A percentile compares a stretch with the other conserved stretches of the same genome.
Conservation (phyloP, 2,329 filamentous ascomycete species). For the Fusarium mangiferae region DNA sequence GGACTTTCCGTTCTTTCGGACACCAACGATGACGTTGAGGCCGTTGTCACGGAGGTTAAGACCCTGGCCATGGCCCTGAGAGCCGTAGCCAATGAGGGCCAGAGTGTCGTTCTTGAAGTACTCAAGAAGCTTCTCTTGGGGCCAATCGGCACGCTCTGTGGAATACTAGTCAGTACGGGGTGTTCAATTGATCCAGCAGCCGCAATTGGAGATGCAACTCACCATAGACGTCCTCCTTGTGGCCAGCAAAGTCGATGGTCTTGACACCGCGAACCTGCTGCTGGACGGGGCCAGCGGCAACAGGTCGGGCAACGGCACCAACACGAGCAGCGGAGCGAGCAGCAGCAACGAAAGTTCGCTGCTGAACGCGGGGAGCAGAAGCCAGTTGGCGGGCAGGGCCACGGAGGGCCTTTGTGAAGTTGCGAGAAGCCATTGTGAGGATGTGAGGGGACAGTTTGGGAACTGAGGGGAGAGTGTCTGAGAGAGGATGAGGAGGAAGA, state of each 20-base stretch:
- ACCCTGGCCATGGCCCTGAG: slow-evolving; percentile 98
- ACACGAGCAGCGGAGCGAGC: slow-evolving; percentile 66
- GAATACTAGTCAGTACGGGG: slow-evolving; percentile 42
- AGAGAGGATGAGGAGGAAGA: slow-evolving; percentile 43
- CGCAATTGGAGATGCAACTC: slow-evolving; percentile 45
- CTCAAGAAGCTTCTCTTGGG: slow-evolving; percentile 96
- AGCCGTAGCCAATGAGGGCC: slow-evolving; percentile 97
- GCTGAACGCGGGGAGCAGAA: slow-evolving; percentile 64
- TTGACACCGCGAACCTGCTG: slow-evolving; percentile 91
- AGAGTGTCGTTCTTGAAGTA: slow-evolving; percentile 99
- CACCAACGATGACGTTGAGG: slow-evolving; percentile 98
- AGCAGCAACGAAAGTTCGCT: slow-evolving; percentile 71
- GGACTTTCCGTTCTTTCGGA: slow-evolving; percentile 96
- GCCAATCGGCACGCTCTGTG: slow-evolving; percentile 96
- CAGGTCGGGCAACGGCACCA: slow-evolving; percentile 63
- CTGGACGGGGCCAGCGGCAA: slow-evolving; percentile 61
- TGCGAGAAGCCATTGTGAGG: slow-evolving; percentile 80
- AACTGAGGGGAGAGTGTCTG: slow-evolving; percentile 41
- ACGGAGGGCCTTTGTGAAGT: slow-evolving; percentile 75
- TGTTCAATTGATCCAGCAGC: neutral
- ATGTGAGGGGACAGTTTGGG: slow-evolving; percentile 30
- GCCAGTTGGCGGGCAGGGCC: slow-evolving; percentile 72
- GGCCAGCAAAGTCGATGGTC: slow-evolving; percentile 98
- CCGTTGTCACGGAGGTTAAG: slow-evolving; percentile 99
- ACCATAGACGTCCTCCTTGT: slow-evolving; percentile 96